Percentiles rank a stretch among this genome's conserved stretches.
Evolutionary conservation across 768 basidiomycete species (phyloP).

Genomic region (Lepiota brunneoincarnata): DNA sequence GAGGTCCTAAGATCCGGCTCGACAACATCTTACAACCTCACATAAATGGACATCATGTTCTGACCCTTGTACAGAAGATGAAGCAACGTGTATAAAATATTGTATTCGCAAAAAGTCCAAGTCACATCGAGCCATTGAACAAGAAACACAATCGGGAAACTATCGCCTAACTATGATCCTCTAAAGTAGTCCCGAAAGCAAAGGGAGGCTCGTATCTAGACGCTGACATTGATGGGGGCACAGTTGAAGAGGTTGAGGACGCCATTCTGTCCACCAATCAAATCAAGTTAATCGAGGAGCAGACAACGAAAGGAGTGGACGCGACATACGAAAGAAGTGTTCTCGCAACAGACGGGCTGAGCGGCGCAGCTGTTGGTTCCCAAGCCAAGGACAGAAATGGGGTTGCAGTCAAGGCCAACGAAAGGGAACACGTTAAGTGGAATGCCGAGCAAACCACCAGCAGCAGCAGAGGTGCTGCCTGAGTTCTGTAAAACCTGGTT

Average conservation of each 20-base stretch:
- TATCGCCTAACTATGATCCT: neutral
- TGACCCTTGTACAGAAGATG: too few species aligned
- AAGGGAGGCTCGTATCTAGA: neutral
- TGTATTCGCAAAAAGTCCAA: conserved; percentile 18
- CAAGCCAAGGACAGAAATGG: conserved; percentile 8
- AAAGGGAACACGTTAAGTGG: neutral
- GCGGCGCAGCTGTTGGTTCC: conserved; percentile 5
- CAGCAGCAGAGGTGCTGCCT: neutral
- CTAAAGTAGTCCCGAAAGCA: neutral
- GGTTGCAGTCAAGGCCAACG: conserved; percentile 3
- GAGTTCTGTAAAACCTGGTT: neutral
- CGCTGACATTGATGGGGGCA: conserved; percentile 1
- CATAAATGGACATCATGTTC: too few species aligned
- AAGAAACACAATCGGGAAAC: neutral
- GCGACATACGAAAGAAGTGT: conserved; percentile 2
- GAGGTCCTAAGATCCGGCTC: too few species aligned
- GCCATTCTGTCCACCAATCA: neutral
- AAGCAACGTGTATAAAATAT: neutral
- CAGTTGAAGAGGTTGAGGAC: conserved; percentile 6
- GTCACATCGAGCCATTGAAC: neutral
- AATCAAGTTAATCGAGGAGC: neutral
- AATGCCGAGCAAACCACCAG: conserved; percentile 1
- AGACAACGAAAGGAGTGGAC: neutral
- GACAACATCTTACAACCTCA: too few species aligned
- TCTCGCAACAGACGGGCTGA: conserved; percentile 9